Conservation (phyloP, 306 rosid genomes). For the Coriaria nepalensis region DNA sequence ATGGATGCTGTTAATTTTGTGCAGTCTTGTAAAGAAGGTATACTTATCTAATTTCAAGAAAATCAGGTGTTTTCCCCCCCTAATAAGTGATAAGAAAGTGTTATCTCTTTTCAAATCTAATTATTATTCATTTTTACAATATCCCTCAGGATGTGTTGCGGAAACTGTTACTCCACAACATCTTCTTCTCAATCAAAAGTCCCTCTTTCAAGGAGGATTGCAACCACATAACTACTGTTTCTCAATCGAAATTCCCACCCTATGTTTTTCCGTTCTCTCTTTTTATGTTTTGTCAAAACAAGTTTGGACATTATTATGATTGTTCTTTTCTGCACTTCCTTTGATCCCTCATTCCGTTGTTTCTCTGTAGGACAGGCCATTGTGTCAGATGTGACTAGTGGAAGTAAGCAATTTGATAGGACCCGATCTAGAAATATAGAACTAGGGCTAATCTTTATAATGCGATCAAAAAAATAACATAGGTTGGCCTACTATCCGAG, state of each 20-base stretch:
- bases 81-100: neutral
- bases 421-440: too few relatives aligned
- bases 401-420: conserved; percentile 31
- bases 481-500: too few relatives aligned
- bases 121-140: neutral
- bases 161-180: conserved; percentile 94
- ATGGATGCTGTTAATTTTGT: conserved; percentile 69
- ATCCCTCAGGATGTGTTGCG: conserved; percentile 44
- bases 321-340: conserved; percentile 2
- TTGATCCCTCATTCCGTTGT: conserved; percentile 7
- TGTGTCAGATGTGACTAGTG: conserved; percentile 72
- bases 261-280: conserved; percentile 1
- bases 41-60: conserved; percentile 10
- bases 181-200: conserved; percentile 70
- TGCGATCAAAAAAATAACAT: too few relatives aligned
- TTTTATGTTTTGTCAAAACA: neutral
- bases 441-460: too few relatives aligned
- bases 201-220: conserved; percentile 86
- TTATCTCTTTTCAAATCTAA: too few relatives aligned
- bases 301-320: too few relatives aligned
- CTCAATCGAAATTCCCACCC: conserved; percentile 39
- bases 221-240: conserved; percentile 92
- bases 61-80: neutral
- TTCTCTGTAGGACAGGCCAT: conserved; percentile 51
- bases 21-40: conserved; percentile 61